Evolutionary conservation across 2,329 filamentous ascomycete species (phyloP), one percentile per base, ranked within the genome.

Genomic region (Phyllosticta capitalensis): DNA sequence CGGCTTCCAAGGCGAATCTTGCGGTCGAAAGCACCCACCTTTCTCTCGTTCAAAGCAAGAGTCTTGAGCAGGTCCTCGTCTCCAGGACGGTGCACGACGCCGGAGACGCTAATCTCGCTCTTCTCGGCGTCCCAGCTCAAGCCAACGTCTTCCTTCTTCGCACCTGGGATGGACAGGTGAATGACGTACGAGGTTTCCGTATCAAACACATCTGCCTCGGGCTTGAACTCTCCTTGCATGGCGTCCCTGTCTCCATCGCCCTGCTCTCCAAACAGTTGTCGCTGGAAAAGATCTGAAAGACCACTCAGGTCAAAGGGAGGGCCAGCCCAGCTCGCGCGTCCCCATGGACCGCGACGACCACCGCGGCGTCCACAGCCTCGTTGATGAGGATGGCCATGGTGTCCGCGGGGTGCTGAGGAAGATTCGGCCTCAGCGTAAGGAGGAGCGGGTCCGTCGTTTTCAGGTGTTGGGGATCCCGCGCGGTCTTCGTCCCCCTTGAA

Each of bases 181-280:
- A 94, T 75, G 51, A 90, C 76, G 69, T 85, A 74, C 14, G 83
- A 74, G 30, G 76, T 73, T 6, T 83, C 73, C 5, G 85, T 87
- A 69, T 87, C 82, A 77, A 92, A 94, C 64, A 92, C 75, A 69
- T 95, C 90, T 59, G 86, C 77, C n/a, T 86, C 83, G 0, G 87
- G 87, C 5, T 73, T 71, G 71, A 89, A 87, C 61, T 76, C 71
- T 55, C 66, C 64, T 52, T 61, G 60, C 21, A 61, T 63, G 9
- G 65, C 65, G 17, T 64, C 64, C 24, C 63, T 60, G n/a, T 55
- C 54, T 9, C 64, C 55, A 52, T 63, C 62, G 38, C 64, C 65
- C 45, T 64, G 63, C 33, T 64, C 56, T 61, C 67, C 71, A 61
- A 78, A 75, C 56, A 78, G 65, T 6, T 74, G 61, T n/a, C 63